phyloP scores from a whole-genome alignment of 371 early-diverging fungal species.

The Mortierella sp. region DNA sequence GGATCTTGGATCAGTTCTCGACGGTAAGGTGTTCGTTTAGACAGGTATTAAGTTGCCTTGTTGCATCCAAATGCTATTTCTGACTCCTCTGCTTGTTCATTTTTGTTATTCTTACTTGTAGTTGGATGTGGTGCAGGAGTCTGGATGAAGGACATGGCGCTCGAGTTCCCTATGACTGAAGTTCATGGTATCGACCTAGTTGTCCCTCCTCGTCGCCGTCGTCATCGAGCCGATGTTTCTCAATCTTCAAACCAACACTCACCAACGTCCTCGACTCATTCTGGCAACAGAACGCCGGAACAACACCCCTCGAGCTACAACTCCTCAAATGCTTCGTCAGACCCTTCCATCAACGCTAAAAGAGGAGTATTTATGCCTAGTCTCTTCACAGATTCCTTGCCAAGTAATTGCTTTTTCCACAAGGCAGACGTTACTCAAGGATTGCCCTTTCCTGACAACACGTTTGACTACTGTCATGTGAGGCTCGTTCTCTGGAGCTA shows the following conservation, averaged over 20 bases:
- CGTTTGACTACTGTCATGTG: conserved; percentile 56
- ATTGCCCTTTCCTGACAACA: conserved; percentile 52
- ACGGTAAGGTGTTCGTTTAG: no score
- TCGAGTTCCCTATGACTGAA: conserved; percentile 66
- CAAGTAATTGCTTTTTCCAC: conserved; percentile 53
- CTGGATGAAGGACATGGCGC: conserved; percentile 71
- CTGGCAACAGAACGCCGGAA: background rate
- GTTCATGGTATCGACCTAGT: conserved; percentile 57
- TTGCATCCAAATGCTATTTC: no score
- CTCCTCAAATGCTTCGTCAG: background rate
- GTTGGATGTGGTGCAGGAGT: conserved; percentile 69
- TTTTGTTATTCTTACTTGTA: conserved; percentile 1
- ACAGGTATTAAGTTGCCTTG: no score
- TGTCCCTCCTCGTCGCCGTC: conserved; percentile 40
- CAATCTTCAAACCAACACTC: background rate
- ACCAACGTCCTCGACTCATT: background rate
- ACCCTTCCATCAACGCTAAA: background rate
- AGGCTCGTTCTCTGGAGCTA: conserved; percentile 48
- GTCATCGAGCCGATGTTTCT: conserved; percentile 2
- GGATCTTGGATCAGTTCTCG: conserved; percentile 38
- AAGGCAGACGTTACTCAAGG: conserved; percentile 49
- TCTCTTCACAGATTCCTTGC: conserved; percentile 35
- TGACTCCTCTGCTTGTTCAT: background rate
- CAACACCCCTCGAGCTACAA: conserved; percentile 1
- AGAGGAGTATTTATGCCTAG: background rate